phyloP scores from a whole-genome alignment of 2,329 filamentous ascomycete genomes.

The Fusarium fujikuroi region DNA sequence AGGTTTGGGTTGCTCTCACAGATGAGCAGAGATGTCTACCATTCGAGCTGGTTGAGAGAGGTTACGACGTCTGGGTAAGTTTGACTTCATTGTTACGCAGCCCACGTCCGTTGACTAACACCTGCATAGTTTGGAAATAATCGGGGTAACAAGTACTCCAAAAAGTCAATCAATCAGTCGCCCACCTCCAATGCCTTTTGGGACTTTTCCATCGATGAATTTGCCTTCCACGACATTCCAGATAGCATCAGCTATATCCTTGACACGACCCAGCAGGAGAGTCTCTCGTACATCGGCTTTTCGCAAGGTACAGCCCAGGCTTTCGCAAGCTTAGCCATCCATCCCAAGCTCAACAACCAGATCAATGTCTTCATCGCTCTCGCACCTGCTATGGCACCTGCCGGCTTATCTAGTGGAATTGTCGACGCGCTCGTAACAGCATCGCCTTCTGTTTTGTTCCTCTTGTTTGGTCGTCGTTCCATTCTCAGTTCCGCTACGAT shows the following conservation, averaged over 20 bases:
- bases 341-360: conserved; percentile 90
- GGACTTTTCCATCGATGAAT: conserved; percentile 99
- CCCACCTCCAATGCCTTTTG: conserved; percentile 85
- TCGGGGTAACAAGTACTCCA: conserved; percentile 98
- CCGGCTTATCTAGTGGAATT: conserved; percentile 87
- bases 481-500: conserved; percentile 94
- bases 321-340: conserved; percentile 91
- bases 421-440: conserved; percentile 95
- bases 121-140: conserved; percentile 84
- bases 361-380: conserved; percentile 96
- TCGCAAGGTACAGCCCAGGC: conserved; percentile 97
- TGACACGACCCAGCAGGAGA: conserved; percentile 81
- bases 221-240: conserved; percentile 97
- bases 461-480: conserved; percentile 90
- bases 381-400: conserved; percentile 95
- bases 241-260: conserved; percentile 94
- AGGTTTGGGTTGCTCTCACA: conserved; percentile 96
- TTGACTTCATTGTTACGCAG: not conserved
- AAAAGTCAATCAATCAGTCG: conserved; percentile 83
- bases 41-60: conserved; percentile 87
- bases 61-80: conserved; percentile 93
- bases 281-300: conserved; percentile 95
- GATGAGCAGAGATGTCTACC: conserved; percentile 87
- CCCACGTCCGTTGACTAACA: conserved; percentile 39
- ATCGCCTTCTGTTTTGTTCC: conserved; percentile 89